Percentiles rank a stretch among this genome's conserved stretches.
Evolutionary conservation across 1,284 basidiomycete species (phyloP).

Genomic region (Fistulina hepatica): DNA sequence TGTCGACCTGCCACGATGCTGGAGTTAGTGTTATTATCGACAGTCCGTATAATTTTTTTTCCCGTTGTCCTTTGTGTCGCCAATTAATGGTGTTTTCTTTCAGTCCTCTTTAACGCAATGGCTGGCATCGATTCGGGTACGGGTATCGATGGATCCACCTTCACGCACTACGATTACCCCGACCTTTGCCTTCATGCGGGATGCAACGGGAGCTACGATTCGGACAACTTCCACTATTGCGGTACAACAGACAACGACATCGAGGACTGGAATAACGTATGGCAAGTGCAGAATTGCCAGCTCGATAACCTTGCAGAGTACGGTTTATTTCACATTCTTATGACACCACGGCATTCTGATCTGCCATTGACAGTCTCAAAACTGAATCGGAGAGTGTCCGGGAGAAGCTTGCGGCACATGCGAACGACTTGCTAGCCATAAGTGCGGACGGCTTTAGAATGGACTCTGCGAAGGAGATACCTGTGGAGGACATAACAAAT

Average conservation of each 20-base stretch:
- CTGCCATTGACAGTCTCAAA: slow-evolving; percentile 29
- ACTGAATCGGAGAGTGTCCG: slow-evolving; percentile 55
- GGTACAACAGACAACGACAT: slow-evolving; percentile 46
- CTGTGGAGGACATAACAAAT: slow-evolving; percentile 39
- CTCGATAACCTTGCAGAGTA: slow-evolving; percentile 49
- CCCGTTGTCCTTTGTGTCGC: no score
- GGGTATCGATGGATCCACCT: slow-evolving; percentile 40
- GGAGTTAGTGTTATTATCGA: slow-evolving; percentile 50
- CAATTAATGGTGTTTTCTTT: no score
- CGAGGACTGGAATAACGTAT: slow-evolving; percentile 38
- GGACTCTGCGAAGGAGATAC: slow-evolving; percentile 59
- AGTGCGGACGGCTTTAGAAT: slow-evolving; percentile 56
- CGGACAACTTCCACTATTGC: slow-evolving; percentile 56
- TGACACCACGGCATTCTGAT: neutral
- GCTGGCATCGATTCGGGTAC: slow-evolving; percentile 36
- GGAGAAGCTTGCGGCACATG: slow-evolving; percentile 40
- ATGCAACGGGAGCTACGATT: slow-evolving; percentile 36
- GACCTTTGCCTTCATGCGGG: slow-evolving; percentile 23
- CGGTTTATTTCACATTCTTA: no score
- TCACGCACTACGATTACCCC: slow-evolving; percentile 49
- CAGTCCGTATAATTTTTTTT: no score
- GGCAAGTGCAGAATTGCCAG: slow-evolving; percentile 52
- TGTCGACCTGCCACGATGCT: slow-evolving; percentile 42
- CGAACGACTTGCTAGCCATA: slow-evolving; percentile 48
- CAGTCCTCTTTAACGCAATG: slow-evolving; percentile 62